Base-by-base conservation (phyloP, 768 basidiomycete genomes). In the Tulasnella calospora region DNA sequence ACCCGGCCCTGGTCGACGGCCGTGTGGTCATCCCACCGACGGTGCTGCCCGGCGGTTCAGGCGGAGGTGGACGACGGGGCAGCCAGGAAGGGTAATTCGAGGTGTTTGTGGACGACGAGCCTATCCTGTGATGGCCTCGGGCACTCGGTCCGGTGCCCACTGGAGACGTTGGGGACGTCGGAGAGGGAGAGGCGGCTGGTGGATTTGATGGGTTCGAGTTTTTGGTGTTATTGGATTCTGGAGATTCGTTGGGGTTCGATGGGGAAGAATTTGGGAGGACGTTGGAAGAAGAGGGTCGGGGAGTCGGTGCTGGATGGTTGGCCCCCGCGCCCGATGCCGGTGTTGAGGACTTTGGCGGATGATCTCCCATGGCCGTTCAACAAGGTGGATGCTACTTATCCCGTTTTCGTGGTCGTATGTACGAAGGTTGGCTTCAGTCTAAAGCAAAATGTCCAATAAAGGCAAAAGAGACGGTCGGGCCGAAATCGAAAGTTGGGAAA, bases 81-180 rank as follows among this genome's bases (percentile, higher is more conserved):
- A 95, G 90, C 94, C 94, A 95, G 33, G 92, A 91, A 3, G 94
- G 94, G 83, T 95, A 95, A 19, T 90, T 70, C 33, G 76, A 76
- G 12, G 79, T 76, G 40, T 76, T 71, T 17, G 79, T 76, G 41
- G 79, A 79, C 27, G 72, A 44, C 15, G 73, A 73, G 9, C 35
- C 78, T 17, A 73, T 74, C 21, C 78, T 27, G 23, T 57, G n/a
- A 57, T 78, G 77, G 47, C 72, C 73, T 35, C 76, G 35, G 67
- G 55, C 30, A 27, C 76, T 41, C 33, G 55, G 57, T 23, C 55
- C 55, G 67, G 40, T 61, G 51, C 30, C 40, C 27, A 33, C 47
- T 27, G 78, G 41, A 30, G 72, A 55, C 27, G 78, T 74, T 40
- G 78, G 73, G 27, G 73, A 79, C 27, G 73, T 33, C 30, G 78